Percentiles rank a stretch among this genome's conserved stretches.
Conservation (phyloP, 1,139 yeast species). For the Entelexis sorbosivorans region DNA sequence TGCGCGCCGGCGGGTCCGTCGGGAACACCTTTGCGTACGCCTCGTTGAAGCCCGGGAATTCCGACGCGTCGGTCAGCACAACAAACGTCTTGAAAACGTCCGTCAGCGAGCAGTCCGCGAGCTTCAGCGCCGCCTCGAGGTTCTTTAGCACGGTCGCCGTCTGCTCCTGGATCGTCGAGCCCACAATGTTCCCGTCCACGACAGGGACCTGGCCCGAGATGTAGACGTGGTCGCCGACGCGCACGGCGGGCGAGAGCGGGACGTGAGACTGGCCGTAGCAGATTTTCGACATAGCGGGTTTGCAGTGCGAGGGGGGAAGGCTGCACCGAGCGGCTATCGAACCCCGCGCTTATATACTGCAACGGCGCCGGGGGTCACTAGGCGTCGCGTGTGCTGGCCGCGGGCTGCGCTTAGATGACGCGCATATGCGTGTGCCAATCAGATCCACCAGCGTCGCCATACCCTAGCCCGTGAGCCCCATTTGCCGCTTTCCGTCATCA, state of each 20-base stretch:
- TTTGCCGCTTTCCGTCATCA: neutral
- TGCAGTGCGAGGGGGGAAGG: too few species aligned
- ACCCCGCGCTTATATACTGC: neutral
- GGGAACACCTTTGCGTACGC: conserved; percentile 72
- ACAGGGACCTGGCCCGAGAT: conserved; percentile 94
- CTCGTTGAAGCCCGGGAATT: conserved; percentile 69
- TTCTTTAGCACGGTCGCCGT: conserved; percentile 75
- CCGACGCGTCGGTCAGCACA: conserved; percentile 75
- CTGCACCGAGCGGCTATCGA: too few species aligned
- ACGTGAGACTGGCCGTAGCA: conserved; percentile 17
- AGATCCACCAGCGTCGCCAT: neutral
- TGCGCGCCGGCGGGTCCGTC: conserved; percentile 84
- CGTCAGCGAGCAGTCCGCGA: conserved; percentile 69
- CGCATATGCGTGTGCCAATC: neutral
- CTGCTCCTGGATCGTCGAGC: conserved; percentile 61
- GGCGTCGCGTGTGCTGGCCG: neutral
- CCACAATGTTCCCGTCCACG: conserved; percentile 64
- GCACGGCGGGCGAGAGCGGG: conserved; percentile 21
- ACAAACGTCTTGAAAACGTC: conserved; percentile 77
- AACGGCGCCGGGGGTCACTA: neutral
- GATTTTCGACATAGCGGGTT: conserved; percentile 11
- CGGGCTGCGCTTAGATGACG: neutral
- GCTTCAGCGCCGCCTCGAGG: conserved; percentile 62
- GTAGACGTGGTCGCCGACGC: conserved; percentile 38
- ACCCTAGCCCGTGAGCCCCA: neutral